These are phyloP conservation scores for Leucosporidium creatinivorum DNA, from an alignment of 768 basidiomycete genomes.

Conservation along the genomic window DNA sequence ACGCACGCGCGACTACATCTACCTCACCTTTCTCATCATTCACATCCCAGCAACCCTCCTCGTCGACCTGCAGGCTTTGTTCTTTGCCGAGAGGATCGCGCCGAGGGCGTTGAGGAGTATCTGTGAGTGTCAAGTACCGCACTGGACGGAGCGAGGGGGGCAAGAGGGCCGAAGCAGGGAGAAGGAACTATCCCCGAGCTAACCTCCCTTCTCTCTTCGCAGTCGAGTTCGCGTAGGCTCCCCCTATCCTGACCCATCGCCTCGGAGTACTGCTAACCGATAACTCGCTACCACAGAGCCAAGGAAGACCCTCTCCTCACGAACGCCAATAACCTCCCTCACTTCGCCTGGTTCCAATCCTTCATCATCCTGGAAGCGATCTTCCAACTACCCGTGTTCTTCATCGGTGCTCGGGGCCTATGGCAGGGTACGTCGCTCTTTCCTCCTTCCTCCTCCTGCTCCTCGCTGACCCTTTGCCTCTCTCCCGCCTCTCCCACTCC, in stretches of 20 bases:
- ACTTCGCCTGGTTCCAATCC: constrained; percentile 29
- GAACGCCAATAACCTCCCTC: constrained; percentile 23
- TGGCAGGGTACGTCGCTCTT: constrained; percentile 48
- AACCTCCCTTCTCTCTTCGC: background rate
- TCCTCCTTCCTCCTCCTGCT: too few relatives aligned
- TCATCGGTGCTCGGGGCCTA: constrained; percentile 58
- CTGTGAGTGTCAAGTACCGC: constrained; percentile 41
- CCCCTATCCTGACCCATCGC: too few relatives aligned
- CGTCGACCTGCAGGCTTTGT: constrained; percentile 62
- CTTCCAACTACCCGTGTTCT: constrained; percentile 64
- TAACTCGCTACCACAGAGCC: too few relatives aligned
- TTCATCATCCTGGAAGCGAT: constrained; percentile 41
- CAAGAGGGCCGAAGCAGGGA: background rate
- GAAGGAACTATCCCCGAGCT: background rate
- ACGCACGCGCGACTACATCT: constrained; percentile 16
- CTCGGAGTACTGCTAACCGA: too few relatives aligned
- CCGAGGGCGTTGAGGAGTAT: constrained; percentile 40
- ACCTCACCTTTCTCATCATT: constrained; percentile 38
- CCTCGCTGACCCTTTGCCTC: too few relatives aligned
- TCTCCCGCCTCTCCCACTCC: too few relatives aligned
- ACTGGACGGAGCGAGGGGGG: background rate
- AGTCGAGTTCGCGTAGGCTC: background rate
- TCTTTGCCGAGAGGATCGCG: constrained; percentile 49
- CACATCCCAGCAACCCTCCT: constrained; percentile 64
- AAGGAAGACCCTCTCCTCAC: constrained; percentile 28